Evolutionary conservation across 306 rosid species (phyloP).

Genomic region (Castanea sativa): DNA sequence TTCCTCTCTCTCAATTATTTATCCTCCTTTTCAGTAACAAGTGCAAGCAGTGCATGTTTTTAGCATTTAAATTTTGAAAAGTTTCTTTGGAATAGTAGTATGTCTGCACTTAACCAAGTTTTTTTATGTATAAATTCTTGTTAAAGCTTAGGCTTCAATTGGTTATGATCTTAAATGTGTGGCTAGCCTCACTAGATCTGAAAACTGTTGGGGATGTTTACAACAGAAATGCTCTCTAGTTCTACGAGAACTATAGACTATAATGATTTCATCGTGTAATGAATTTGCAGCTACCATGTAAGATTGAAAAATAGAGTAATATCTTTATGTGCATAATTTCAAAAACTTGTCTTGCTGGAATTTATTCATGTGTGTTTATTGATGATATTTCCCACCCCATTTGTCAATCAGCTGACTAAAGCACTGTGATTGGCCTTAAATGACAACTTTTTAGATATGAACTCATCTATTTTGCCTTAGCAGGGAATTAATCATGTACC

Average conservation of each 20-base stretch:
- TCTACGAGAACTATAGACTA: neutral
- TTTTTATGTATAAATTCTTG: neutral
- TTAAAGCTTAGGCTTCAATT: slow-evolving; percentile 6
- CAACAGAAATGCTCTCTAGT: neutral
- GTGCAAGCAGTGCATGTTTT: slow-evolving; percentile 4
- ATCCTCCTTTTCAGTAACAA: neutral
- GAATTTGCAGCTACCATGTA: neutral
- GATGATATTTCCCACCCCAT: neutral
- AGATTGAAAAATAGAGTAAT: neutral
- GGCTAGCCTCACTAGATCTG: neutral
- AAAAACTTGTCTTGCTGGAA: neutral
- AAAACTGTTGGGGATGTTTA: neutral
- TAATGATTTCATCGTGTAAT: neutral
- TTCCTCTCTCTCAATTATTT: neutral
- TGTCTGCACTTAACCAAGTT: neutral
- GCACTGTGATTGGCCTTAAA: neutral
- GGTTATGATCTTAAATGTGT: neutral
- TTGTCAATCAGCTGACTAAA: neutral
- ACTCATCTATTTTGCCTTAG: neutral
- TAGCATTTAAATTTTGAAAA: neutral
- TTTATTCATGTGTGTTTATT: neutral
- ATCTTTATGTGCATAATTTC: neutral
- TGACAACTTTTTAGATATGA: neutral
- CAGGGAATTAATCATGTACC: neutral
- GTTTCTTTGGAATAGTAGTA: neutral